phyloP scores from a whole-genome alignment of 306 rosid genomes.

The Pterocarpus macrocarpus region DNA sequence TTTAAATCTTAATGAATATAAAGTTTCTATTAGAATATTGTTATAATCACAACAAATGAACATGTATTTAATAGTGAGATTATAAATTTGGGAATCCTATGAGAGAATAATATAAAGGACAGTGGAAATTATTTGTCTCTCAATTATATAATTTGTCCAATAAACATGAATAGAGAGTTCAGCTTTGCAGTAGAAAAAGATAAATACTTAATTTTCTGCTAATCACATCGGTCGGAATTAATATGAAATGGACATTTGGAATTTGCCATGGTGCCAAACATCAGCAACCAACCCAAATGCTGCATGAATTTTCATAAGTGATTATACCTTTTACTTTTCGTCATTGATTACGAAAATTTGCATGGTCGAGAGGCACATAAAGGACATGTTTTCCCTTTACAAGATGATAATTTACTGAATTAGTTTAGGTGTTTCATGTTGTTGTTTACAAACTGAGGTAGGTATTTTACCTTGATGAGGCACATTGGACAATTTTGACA shows the following conservation, averaged over 20 bases:
- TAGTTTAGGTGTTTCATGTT: background rate
- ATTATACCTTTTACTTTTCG: constrained; percentile 32
- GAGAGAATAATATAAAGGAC: constrained; percentile 32
- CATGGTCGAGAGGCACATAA: constrained; percentile 29
- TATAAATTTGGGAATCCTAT: background rate
- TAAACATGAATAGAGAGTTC: background rate
- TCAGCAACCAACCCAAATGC: constrained; percentile 29
- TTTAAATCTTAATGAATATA: background rate
- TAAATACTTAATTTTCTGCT: constrained; percentile 52
- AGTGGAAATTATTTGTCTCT: constrained; percentile 16
- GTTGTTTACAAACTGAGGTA: background rate
- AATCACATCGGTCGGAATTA: constrained; percentile 55
- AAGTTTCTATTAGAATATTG: background rate
- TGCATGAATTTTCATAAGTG: constrained; percentile 12
- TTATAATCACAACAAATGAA: background rate
- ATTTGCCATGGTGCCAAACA: constrained; percentile 34
- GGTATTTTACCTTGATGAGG: background rate
- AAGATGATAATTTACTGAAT: constrained; percentile 1
- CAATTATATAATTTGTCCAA: constrained; percentile 28
- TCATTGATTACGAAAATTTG: constrained; percentile 35
- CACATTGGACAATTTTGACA: background rate
- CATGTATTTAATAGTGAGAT: background rate
- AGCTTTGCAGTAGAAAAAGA: constrained; percentile 31
- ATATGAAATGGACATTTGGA: constrained; percentile 42
- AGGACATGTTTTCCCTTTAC: constrained; percentile 32